A percentile compares a stretch with the other conserved stretches of the same genome.
phyloP scores from a whole-genome alignment of 2,329 filamentous ascomycete species.

The Fusarium brevicatenulatum region DNA sequence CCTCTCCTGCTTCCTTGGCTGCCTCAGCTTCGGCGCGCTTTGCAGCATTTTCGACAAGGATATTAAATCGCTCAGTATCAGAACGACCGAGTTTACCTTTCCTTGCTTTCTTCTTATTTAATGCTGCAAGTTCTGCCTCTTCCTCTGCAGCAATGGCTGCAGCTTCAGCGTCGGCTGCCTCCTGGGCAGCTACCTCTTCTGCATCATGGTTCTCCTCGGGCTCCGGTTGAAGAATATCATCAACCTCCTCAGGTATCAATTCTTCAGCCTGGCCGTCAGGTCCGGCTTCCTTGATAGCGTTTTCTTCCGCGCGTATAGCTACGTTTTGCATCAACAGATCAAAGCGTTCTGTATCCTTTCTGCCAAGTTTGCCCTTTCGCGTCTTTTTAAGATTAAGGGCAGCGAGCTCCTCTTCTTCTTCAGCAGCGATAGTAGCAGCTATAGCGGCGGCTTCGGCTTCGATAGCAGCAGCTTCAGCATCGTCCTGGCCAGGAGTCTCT shows the following conservation, averaged over 20 bases:
- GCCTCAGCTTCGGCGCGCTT: conserved; percentile 45
- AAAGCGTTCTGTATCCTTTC: conserved; percentile 40
- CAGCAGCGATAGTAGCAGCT: conserved; percentile 20
- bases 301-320: conserved; percentile 26
- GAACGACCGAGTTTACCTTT: conserved; percentile 40
- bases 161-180: conserved; percentile 45
- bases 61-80: conserved; percentile 37
- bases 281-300: conserved; percentile 24
- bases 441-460: conserved; percentile 4
- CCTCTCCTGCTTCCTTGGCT: conserved; percentile 33
- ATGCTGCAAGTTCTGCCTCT: conserved; percentile 49
- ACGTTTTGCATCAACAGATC: conserved; percentile 29
- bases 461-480: conserved; percentile 30
- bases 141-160: conserved; percentile 39
- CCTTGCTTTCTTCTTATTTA: conserved; percentile 54
- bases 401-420: conserved; percentile 35
- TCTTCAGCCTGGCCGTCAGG: conserved; percentile 16
- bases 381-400: conserved; percentile 26
- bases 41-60: conserved; percentile 39
- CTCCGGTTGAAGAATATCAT: conserved; percentile 32
- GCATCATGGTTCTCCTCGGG: conserved; percentile 28
- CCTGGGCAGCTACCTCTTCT: conserved; percentile 34
- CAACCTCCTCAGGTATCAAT: conserved; percentile 32
- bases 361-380: conserved; percentile 39
- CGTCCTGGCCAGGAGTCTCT: neutral